Conservation (phyloP, 1,284 basidiomycete genomes). For the Cystobasidium slooffiae region DNA sequence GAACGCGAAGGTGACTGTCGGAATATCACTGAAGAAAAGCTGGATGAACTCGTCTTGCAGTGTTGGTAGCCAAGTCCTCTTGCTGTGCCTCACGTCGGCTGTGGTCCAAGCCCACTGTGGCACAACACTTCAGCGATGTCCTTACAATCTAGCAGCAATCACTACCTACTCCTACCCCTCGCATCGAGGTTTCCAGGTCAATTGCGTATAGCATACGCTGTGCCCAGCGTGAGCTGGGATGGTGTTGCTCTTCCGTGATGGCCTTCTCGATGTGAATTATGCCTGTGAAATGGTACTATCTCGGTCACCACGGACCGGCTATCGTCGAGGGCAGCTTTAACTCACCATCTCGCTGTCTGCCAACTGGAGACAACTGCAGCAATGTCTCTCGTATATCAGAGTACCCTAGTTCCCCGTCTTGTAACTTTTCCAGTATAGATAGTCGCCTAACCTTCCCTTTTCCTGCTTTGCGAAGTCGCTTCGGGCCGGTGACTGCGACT, state of each 20-base stretch:
- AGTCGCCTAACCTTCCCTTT: conserved; percentile 6
- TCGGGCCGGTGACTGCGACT: too few relatives aligned
- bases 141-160: neutral
- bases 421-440: conserved; percentile 22
- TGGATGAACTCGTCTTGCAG: conserved; percentile 39
- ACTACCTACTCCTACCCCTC: conserved; percentile 38
- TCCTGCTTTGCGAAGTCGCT: neutral
- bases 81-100: conserved; percentile 39
- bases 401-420: conserved; percentile 12
- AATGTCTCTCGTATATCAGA: conserved; percentile 23
- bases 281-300: neutral
- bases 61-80: conserved; percentile 37
- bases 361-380: conserved; percentile 18
- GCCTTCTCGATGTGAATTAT: conserved; percentile 22
- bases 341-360: conserved; percentile 27
- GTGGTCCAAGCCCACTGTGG: conserved; percentile 41
- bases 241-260: conserved; percentile 24
- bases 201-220: conserved; percentile 33
- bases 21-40: conserved; percentile 42
- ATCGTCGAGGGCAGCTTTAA: neutral
- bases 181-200: conserved; percentile 38
- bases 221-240: conserved; percentile 19
- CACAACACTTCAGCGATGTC: neutral
- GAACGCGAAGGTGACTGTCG: conserved; percentile 25
- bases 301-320: neutral